phyloP scores from a whole-genome alignment of 306 rosid species.

The Cucumis melo region DNA sequence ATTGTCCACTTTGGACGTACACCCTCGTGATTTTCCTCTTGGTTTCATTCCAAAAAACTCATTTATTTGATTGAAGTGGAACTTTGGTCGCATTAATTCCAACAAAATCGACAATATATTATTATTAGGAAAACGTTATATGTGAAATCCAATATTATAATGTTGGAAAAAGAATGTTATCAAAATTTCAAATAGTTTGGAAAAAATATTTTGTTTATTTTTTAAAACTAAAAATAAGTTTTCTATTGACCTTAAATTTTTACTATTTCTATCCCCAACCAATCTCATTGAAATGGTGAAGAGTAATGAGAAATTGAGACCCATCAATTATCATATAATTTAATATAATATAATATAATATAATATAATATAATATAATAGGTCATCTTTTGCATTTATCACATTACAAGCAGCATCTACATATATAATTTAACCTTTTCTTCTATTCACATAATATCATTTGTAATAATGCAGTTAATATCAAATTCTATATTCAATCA shows the following conservation, averaged over 20 bases:
- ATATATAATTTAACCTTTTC: too few species aligned
- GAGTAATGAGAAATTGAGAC: background rate
- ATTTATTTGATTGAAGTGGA: too few species aligned
- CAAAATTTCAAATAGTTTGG: background rate
- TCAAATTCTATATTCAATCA: too few species aligned
- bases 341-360: background rate
- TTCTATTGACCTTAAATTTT: background rate
- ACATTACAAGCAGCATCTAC: background rate
- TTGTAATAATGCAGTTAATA: too few species aligned
- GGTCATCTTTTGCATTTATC: background rate
- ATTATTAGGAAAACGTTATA: too few species aligned
- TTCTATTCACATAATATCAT: too few species aligned
- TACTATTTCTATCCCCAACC: background rate
- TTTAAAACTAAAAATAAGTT: background rate
- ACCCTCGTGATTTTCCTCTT: too few species aligned
- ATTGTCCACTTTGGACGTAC: too few species aligned
- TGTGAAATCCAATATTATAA: too few species aligned
- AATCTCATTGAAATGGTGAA: background rate
- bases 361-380: background rate
- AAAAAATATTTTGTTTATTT: background rate
- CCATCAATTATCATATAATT: background rate
- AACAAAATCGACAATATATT: too few species aligned
- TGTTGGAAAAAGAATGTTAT: background rate
- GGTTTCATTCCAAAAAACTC: too few species aligned
- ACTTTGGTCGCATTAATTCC: too few species aligned